Evolutionary conservation across 345 rosid species (phyloP).

Genomic region (Salix viminalis): DNA sequence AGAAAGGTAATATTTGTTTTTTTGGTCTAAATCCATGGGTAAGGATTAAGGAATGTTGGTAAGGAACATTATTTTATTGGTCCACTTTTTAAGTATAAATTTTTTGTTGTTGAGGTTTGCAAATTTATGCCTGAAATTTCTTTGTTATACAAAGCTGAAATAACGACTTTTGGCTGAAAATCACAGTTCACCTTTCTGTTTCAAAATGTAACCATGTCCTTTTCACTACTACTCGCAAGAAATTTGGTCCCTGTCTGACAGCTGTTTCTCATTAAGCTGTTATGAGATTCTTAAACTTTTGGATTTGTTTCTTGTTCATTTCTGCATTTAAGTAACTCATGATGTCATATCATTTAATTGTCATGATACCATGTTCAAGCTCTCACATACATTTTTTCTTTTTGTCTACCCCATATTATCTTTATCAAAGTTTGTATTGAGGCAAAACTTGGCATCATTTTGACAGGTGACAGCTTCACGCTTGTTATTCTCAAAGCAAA

Average conservation of each 20-base stretch:
- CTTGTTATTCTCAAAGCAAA: conserved; percentile 86
- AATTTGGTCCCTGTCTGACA: neutral
- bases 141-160: neutral
- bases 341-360: neutral
- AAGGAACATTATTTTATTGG: neutral
- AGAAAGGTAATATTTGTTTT: conserved; percentile 55
- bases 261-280: neutral
- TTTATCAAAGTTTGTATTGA: neutral
- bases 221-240: neutral
- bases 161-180: neutral
- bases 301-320: neutral
- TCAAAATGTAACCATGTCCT: neutral
- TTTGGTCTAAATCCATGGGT: neutral
- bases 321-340: neutral
- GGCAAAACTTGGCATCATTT: conserved; percentile 17
- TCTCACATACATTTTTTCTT: neutral
- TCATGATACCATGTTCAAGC: neutral
- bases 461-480: conserved; percentile 90
- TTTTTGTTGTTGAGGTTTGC: neutral
- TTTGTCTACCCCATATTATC: neutral
- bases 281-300: neutral
- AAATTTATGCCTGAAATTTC: neutral
- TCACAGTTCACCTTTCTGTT: neutral
- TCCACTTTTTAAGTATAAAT: neutral
- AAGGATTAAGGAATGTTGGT: neutral